Conservation (phyloP, 208 protist species). For the Crithidia brevicula region DNA sequence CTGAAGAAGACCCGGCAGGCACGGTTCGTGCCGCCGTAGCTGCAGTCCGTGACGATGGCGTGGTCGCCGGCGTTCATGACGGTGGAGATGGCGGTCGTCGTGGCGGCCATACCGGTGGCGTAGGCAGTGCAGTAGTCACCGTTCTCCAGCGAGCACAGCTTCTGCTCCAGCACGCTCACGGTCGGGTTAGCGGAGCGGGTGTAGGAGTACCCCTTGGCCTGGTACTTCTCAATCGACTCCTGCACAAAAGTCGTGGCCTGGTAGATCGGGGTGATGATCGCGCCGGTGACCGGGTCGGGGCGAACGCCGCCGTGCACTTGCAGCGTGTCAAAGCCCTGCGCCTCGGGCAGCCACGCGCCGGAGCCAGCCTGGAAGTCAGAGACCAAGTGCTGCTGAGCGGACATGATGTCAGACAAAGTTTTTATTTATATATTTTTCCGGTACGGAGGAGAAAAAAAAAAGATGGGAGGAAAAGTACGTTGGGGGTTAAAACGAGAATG, state of each 20-base stretch:
- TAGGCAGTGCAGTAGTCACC: constrained; percentile 88
- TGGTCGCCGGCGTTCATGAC: constrained; percentile 92
- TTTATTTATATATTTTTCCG: no score
- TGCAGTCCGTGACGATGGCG: constrained; percentile 93
- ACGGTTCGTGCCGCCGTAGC: constrained; percentile 96
- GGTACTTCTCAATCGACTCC: constrained; percentile 87
- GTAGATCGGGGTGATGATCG: constrained; percentile 90
- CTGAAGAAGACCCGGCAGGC: constrained; percentile 89
- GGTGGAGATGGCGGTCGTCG: constrained; percentile 90
- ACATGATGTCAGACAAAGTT: constrained; percentile 45
- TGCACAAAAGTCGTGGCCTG: constrained; percentile 92
- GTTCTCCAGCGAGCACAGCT: constrained; percentile 91
- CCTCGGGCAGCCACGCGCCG: constrained; percentile 70
- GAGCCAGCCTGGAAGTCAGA: constrained; percentile 68
- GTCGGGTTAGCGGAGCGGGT: constrained; percentile 96
- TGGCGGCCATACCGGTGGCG: constrained; percentile 91
- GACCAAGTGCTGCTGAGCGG: constrained; percentile 71
- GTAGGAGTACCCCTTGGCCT: constrained; percentile 91
- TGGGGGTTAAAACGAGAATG: neutral
- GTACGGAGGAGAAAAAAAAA: neutral
- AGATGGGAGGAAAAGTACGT: neutral
- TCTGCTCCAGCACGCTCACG: constrained; percentile 87
- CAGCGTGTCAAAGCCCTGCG: constrained; percentile 83
- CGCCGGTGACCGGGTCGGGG: constrained; percentile 87
- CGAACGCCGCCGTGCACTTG: constrained; percentile 83